Conservation (phyloP, 805 yeast genomes). For the Zygotorulaspora florentina region DNA sequence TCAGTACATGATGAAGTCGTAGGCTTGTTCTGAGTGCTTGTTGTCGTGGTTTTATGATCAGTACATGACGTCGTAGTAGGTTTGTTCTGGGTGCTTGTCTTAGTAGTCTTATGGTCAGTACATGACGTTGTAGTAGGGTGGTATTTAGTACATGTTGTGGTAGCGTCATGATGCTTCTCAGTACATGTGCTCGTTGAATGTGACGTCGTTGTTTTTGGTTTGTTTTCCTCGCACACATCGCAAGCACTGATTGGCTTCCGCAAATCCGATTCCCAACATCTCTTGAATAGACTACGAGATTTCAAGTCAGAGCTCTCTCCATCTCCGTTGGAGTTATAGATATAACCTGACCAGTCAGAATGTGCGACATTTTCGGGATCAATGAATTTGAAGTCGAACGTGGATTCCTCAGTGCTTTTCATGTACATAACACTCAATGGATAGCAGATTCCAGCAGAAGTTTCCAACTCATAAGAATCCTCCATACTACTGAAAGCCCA, state of each 20-base stretch:
- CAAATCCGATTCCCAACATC: constrained; percentile 2
- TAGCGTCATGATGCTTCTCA: background rate
- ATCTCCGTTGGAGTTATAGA: constrained; percentile 1
- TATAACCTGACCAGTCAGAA: constrained; percentile 1
- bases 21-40: background rate
- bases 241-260: background rate
- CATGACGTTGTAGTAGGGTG: background rate
- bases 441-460: constrained; percentile 1
- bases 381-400: background rate
- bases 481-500: constrained; percentile 1
- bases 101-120: background rate
- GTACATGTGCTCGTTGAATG: background rate
- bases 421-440: constrained; percentile 2
- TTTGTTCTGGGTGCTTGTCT: background rate
- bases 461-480: background rate
- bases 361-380: background rate
- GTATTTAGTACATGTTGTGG: background rate
- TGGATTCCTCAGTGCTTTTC: background rate
- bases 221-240: constrained; percentile 1
- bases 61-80: background rate
- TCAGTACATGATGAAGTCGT: background rate
- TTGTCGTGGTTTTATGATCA: background rate
- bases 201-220: background rate
- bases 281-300: constrained; percentile 1
- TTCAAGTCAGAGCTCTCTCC: background rate